Conservation (phyloP, 2,329 filamentous ascomycete genomes). For the Talaromyces albobiverticillius region DNA sequence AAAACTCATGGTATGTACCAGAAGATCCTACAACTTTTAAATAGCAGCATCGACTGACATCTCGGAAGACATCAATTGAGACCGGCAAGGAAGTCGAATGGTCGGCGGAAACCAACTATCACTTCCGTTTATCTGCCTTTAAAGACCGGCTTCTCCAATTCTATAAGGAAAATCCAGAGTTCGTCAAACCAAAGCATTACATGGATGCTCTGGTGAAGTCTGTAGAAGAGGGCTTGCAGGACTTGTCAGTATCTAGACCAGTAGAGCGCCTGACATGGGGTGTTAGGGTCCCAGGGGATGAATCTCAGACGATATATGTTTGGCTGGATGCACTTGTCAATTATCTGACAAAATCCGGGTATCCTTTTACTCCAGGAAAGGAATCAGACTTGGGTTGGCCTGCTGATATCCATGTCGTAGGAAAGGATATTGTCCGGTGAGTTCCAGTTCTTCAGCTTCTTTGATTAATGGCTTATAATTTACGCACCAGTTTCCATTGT, state of each 20-base stretch:
- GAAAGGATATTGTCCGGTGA: conserved; percentile 86
- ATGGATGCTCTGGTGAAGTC: conserved; percentile 77
- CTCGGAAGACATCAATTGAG: conserved; percentile 63
- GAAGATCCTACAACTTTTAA: background rate
- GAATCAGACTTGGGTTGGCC: conserved; percentile 73
- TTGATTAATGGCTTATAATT: background rate
- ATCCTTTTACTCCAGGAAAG: conserved; percentile 66
- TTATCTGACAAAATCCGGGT: conserved; percentile 85
- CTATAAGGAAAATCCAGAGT: conserved; percentile 73
- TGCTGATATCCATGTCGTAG: conserved; percentile 85
- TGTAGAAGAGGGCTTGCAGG: conserved; percentile 74
- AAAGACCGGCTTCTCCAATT: conserved; percentile 74
- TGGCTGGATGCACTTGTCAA: conserved; percentile 97
- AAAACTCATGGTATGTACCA: conserved; percentile 65
- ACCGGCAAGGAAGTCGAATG: conserved; percentile 93
- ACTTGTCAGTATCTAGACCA: conserved; percentile 86
- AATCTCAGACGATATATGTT: conserved; percentile 89
- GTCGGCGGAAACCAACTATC: conserved; percentile 90
- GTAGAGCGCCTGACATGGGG: conserved; percentile 78
- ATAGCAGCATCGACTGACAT: background rate
- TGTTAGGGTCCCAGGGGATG: conserved; percentile 80
- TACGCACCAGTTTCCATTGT: conserved; percentile 68
- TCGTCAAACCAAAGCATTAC: conserved; percentile 68
- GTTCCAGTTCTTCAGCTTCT: conserved; percentile 4
- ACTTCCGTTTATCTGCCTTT: conserved; percentile 85